Evolutionary conservation across 306 rosid genomes (phyloP).

Genomic region (Pueraria montana): DNA sequence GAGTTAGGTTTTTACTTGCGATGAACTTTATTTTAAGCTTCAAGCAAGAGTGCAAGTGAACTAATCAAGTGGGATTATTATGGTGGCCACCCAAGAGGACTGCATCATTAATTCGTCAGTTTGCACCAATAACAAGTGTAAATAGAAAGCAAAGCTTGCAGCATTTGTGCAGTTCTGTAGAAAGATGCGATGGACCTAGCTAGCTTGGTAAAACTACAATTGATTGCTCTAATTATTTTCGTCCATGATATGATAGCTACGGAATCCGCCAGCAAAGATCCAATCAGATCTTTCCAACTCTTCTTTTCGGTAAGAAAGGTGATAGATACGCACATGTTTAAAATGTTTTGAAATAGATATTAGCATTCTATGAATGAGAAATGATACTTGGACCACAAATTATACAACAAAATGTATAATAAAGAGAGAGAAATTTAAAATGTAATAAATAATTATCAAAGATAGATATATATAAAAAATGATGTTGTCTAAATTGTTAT

Average conservation of each 20-base stretch:
- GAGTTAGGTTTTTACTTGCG: not conserved
- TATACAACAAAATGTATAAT: too few relatives aligned
- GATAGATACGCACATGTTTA: not conserved
- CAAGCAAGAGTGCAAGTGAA: not conserved
- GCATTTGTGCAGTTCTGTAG: not conserved
- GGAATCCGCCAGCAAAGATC: not conserved
- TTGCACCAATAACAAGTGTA: not conserved
- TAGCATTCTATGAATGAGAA: too few relatives aligned
- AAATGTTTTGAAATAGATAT: not conserved
- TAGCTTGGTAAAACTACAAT: not conserved
- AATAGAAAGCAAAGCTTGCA: slow-evolving; percentile 30
- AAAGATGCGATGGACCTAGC: not conserved
- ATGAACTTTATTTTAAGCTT: not conserved
- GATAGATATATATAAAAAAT: too few relatives aligned
- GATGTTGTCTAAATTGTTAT: too few relatives aligned
- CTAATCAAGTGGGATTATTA: slow-evolving; percentile 24
- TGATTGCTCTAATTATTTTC: slow-evolving; percentile 4
- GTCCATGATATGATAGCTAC: not conserved
- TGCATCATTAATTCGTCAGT: not conserved
- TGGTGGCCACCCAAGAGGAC: slow-evolving; percentile 18
- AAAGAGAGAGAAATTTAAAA: too few relatives aligned
- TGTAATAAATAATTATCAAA: too few relatives aligned
- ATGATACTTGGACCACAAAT: too few relatives aligned
- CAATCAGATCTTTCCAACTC: not conserved
- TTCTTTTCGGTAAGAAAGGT: not conserved